These are phyloP conservation scores for Nothophaeocryptopus gaeumannii DNA, from an alignment of 2,329 filamentous ascomycete species.

Conservation along the genomic window DNA sequence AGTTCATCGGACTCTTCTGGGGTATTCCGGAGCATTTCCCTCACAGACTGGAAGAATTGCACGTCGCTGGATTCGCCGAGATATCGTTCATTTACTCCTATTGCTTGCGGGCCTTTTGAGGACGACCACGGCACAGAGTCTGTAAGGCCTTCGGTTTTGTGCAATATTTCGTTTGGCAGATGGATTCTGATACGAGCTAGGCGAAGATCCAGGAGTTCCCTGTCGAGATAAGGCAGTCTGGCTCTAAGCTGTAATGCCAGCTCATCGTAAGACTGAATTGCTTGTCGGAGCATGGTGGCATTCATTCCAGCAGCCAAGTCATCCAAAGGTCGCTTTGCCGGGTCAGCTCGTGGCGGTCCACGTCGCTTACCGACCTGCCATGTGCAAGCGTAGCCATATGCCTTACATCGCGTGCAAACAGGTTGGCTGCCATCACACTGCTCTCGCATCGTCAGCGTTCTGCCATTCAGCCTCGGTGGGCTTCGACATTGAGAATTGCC, in stretches of 20 bases:
- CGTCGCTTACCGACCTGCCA: slow-evolving; percentile 14
- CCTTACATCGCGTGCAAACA: slow-evolving; percentile 11
- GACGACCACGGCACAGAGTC: not conserved
- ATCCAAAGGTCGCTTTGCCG: not conserved
- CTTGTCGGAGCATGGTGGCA: slow-evolving; percentile 1
- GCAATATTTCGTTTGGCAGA: slow-evolving; percentile 6
- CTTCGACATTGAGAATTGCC: not conserved
- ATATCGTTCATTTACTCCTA: slow-evolving; percentile 3
- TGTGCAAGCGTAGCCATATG: slow-evolving; percentile 16
- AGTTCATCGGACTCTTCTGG: not conserved
- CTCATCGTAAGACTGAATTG: slow-evolving; percentile 13
- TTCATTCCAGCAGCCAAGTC: not conserved
- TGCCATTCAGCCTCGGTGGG: too few species aligned
- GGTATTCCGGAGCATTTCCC: slow-evolving; percentile 2
- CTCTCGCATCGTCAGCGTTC: not conserved
- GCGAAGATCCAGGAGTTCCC: slow-evolving; percentile 1
- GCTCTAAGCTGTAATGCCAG: slow-evolving; percentile 2
- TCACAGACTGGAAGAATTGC: slow-evolving; percentile 7
- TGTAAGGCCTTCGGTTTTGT: not conserved
- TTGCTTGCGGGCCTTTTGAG: not conserved
- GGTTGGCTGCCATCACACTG: slow-evolving; percentile 14
- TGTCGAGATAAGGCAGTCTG: not conserved
- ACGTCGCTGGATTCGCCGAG: slow-evolving; percentile 11
- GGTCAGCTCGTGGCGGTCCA: slow-evolving; percentile 8
- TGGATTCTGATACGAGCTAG: slow-evolving; percentile 7